phyloP scores from a whole-genome alignment of 176 grass and related monocot genomes.

The Avena eriantha region DNA sequence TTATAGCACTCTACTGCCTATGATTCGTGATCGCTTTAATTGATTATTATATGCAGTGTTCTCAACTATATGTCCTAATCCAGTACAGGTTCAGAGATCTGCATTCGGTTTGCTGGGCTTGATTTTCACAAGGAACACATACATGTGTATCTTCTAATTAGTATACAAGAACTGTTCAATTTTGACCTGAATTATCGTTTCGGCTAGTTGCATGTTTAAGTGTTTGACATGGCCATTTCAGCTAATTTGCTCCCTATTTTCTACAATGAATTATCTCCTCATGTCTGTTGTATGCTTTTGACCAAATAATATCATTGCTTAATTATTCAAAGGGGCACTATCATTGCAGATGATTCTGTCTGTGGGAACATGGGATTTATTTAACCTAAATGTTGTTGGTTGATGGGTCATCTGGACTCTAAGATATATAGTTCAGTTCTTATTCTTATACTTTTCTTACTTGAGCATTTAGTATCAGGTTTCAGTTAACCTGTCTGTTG shows the following conservation, averaged over 20 bases:
- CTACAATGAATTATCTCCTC: background rate
- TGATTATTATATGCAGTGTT: too few species aligned
- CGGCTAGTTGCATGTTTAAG: constrained; percentile 16
- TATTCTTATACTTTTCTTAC: background rate
- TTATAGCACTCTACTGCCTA: background rate
- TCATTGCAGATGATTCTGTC: constrained; percentile 38
- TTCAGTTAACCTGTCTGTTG: background rate
- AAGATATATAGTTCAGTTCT: background rate
- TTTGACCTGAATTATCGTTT: background rate
- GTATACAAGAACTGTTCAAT: background rate
- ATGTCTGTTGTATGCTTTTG: constrained; percentile 41
- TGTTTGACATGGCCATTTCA: constrained; percentile 43
- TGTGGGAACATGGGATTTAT: background rate
- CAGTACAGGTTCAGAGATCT: constrained; percentile 8
- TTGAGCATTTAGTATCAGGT: background rate
- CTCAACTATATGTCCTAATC: background rate
- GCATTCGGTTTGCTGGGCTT: background rate
- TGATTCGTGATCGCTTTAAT: constrained; percentile 15
- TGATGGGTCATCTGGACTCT: constrained; percentile 33
- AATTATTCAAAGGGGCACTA: constrained; percentile 13
- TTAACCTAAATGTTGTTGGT: constrained; percentile 35
- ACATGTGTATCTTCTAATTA: constrained; percentile 6
- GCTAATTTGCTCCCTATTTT: constrained; percentile 36
- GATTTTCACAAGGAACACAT: background rate
- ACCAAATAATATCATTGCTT: constrained; percentile 42